A percentile compares a stretch with the other conserved stretches of the same genome.
These are phyloP conservation scores for Botrytis galanthina DNA, from an alignment of 2,329 filamentous ascomycete genomes.

Conservation along the genomic window DNA sequence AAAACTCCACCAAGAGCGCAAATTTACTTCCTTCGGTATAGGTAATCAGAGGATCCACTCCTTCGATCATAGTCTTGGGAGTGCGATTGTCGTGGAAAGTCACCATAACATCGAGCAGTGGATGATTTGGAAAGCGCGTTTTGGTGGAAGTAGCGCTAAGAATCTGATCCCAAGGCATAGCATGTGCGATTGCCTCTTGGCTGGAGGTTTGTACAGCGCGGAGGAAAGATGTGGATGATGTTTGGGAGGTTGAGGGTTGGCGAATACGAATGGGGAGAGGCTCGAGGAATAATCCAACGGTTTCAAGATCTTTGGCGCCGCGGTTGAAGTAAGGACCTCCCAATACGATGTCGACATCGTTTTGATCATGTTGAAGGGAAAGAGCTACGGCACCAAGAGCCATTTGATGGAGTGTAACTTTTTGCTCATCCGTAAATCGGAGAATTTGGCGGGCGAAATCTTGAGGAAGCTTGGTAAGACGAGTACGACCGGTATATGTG, in stretches of 20 bases:
- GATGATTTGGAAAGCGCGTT: constrained; percentile 25
- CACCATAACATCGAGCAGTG: constrained; percentile 33
- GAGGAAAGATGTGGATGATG: neutral
- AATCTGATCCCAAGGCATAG: constrained; percentile 37
- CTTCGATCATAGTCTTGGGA: neutral
- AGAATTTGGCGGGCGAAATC: neutral
- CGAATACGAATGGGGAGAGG: constrained; percentile 15
- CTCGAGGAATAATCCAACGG: constrained; percentile 22
- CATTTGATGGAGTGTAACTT: constrained; percentile 22
- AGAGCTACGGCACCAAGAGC: constrained; percentile 21
- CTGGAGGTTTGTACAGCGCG: constrained; percentile 28
- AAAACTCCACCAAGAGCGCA: neutral
- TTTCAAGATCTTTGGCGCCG: constrained; percentile 30
- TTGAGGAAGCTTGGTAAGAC: neutral
- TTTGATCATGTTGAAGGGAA: neutral
- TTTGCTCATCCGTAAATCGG: neutral
- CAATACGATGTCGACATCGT: constrained; percentile 31
- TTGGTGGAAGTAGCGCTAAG: constrained; percentile 27
- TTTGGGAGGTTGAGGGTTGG: neutral
- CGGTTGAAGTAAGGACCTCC: constrained; percentile 38
- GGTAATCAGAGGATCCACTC: neutral
- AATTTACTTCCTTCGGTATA: constrained; percentile 17
- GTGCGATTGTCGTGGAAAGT: constrained; percentile 28
- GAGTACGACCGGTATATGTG: constrained; percentile 1
- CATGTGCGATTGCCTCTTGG: constrained; percentile 35